These are phyloP conservation scores for Penicillium sp. DNA, from an alignment of 2,329 filamentous ascomycete species.

Conservation along the genomic window DNA sequence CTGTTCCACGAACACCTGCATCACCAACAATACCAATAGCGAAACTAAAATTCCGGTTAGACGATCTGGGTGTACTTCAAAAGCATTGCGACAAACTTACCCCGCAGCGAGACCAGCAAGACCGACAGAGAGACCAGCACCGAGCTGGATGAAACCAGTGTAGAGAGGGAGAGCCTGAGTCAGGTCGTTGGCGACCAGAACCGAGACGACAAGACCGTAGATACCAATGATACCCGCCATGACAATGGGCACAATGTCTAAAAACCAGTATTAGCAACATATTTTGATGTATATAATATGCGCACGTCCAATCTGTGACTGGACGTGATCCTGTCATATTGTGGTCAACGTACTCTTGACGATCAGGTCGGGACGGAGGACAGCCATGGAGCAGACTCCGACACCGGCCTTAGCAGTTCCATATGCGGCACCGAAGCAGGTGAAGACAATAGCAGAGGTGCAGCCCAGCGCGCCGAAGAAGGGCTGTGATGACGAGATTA, in stretches of 20 bases:
- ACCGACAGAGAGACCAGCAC: conserved; percentile 79
- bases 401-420: conserved; percentile 99
- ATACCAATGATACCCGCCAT: conserved; percentile 99
- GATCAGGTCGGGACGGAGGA: conserved; percentile 94
- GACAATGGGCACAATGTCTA: conserved; percentile 99
- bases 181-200: conserved; percentile 80
- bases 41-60: conserved; percentile 54
- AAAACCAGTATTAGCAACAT: conserved; percentile 16
- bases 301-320: conserved; percentile 13
- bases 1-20: conserved; percentile 55
- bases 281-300: background rate
- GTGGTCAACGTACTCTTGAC: conserved; percentile 82
- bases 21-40: conserved; percentile 80
- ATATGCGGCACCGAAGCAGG: conserved; percentile 94
- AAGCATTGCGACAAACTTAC: conserved; percentile 31
- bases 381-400: conserved; percentile 97
- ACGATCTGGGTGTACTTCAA: background rate
- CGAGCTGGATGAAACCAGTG: conserved; percentile 82
- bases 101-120: conserved; percentile 79
- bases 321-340: background rate
- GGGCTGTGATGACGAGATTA: conserved; percentile 54
- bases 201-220: conserved; percentile 87
- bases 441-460: conserved; percentile 93
- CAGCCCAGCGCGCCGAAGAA: conserved; percentile 99
- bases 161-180: conserved; percentile 72